phyloP scores from a whole-genome alignment of 139 green algal species.

The Micractinium conductrix region DNA sequence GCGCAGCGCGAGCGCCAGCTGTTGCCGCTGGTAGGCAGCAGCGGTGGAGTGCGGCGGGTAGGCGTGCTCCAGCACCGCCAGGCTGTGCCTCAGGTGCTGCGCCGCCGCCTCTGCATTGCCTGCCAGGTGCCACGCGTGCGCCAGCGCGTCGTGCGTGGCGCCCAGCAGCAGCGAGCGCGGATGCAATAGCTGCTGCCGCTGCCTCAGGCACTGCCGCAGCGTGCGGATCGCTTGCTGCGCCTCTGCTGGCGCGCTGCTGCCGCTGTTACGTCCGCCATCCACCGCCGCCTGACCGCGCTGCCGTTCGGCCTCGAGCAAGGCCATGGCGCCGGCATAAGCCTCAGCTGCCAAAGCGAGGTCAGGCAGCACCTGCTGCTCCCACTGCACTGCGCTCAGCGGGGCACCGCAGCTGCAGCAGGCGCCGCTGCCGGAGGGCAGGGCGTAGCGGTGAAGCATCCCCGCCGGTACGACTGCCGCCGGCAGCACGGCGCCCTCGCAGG shows the following conservation, averaged over 20 bases:
- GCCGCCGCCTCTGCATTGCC: conserved; percentile 7
- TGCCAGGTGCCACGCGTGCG: conserved; percentile 8
- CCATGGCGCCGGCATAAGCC: not conserved
- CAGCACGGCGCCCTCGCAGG: conserved; percentile 26
- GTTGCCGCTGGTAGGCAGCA: conserved; percentile 5
- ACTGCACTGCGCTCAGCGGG: not conserved
- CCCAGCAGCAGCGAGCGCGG: conserved; percentile 33
- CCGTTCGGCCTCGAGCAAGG: not conserved
- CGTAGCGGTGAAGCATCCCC: conserved; percentile 11
- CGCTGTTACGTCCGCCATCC: too few relatives aligned
- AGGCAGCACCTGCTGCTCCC: not conserved
- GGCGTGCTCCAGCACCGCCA: not conserved
- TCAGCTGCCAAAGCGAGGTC: not conserved
- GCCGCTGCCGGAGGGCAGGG: conserved; percentile 1
- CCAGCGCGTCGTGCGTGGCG: conserved; percentile 35
- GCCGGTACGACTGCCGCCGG: not conserved
- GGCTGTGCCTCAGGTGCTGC: conserved; percentile 32
- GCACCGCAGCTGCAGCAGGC: conserved; percentile 28
- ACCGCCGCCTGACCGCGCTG: not conserved
- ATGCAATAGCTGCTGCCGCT: conserved; percentile 21
- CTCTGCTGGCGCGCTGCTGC: not conserved
- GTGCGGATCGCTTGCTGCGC: not conserved
- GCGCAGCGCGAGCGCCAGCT: conserved; percentile 23
- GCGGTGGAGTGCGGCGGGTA: conserved; percentile 24
- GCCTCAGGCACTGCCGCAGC: conserved; percentile 23